Percentiles rank a stretch among this genome's conserved stretches.
phyloP scores from a whole-genome alignment of 495 filamentous ascomycete species.

The Letharia columbiana region DNA sequence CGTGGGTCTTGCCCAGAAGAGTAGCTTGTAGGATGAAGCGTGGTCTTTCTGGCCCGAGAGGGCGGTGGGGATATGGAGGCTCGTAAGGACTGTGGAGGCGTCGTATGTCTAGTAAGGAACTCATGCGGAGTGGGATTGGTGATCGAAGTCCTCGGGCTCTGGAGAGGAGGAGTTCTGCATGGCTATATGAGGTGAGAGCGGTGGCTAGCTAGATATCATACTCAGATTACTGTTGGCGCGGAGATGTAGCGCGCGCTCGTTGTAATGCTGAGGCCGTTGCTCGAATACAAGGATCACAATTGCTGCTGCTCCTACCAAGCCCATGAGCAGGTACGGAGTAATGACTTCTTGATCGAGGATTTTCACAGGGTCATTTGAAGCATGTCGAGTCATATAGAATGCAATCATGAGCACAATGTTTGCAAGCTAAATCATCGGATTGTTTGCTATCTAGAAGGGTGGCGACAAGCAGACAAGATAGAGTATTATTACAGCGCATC shows the following conservation, averaged over 20 bases:
- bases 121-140: not conserved
- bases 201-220: not conserved
- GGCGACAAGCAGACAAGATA: slow-evolving; percentile 3
- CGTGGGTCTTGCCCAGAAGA: not conserved
- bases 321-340: too few species aligned
- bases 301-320: not conserved
- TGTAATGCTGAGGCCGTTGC: not conserved
- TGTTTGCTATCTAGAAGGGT: slow-evolving; percentile 8
- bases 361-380: not conserved
- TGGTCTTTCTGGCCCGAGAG: slow-evolving; percentile 5
- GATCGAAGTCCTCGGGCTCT: not conserved
- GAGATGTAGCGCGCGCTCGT: not conserved
- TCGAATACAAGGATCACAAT: not conserved
- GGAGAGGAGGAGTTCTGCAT: slow-evolving; percentile 6
- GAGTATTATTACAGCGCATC: slow-evolving; percentile 16
- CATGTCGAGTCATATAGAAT: not conserved
- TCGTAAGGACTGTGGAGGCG: slow-evolving; percentile 17
- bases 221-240: not conserved
- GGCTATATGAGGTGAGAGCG: not conserved
- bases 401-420: not conserved
- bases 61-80: slow-evolving; percentile 22
- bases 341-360: not conserved
- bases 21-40: not conserved
- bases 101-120: not conserved
- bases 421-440: slow-evolving; percentile 1